Evolutionary conservation across 305 asterid species (phyloP).

Genomic region (Fraxinus nigra): DNA sequence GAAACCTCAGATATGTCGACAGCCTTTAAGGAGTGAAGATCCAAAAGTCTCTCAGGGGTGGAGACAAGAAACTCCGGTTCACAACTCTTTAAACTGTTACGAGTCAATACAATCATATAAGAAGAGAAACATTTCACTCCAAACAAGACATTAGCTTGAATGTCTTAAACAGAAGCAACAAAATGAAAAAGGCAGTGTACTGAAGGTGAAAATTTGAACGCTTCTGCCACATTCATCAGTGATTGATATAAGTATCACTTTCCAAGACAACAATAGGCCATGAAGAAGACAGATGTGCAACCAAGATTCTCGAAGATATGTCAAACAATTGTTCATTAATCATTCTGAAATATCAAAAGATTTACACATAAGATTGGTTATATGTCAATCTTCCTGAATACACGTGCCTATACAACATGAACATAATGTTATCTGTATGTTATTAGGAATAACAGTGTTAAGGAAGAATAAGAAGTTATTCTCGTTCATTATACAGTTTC

Average conservation of each 20-base stretch:
- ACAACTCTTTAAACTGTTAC: constrained; percentile 65
- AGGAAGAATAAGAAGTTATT: neutral
- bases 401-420: neutral
- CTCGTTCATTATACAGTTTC: neutral
- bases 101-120: constrained; percentile 17
- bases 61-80: constrained; percentile 85
- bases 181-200: neutral
- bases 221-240: neutral
- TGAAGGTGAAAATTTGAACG: neutral
- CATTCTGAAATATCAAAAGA: neutral
- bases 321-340: neutral
- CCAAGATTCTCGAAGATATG: neutral
- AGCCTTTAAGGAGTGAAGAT: constrained; percentile 61
- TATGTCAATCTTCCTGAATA: neutral
- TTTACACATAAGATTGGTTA: neutral
- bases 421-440: neutral
- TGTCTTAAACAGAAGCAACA: neutral
- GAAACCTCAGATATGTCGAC: constrained; percentile 66
- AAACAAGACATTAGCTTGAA: neutral
- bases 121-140: neutral
- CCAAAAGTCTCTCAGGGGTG: constrained; percentile 82
- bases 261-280: neutral
- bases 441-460: neutral
- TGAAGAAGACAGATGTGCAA: neutral
- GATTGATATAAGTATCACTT: neutral